Evolutionary conservation across 345 rosid genomes (phyloP).

Genomic region (Reutealis trisperma): DNA sequence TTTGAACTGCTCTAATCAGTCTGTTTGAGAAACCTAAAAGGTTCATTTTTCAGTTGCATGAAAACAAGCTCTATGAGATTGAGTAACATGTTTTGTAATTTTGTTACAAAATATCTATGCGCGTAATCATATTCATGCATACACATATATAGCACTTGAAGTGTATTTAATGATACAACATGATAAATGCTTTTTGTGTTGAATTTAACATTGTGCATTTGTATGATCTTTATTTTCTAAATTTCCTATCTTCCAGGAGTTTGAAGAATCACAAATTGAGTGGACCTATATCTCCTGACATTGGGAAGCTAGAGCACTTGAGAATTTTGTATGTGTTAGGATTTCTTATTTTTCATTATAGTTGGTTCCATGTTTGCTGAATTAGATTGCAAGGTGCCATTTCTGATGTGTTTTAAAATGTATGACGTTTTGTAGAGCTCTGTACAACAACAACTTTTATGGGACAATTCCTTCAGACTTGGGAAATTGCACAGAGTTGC

Average conservation of each 20-base stretch:
- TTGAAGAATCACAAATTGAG: constrained; percentile 74
- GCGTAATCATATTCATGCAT: background rate
- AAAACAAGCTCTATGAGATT: background rate
- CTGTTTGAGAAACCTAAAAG: background rate
- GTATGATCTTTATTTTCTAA: background rate
- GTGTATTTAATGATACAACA: background rate
- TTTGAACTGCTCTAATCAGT: no score
- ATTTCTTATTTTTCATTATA: constrained; percentile 21
- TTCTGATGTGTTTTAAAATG: constrained; percentile 29
- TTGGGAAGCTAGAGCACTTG: constrained; percentile 79
- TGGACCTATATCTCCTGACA: constrained; percentile 81
- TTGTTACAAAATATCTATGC: background rate
- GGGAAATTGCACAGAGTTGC: constrained; percentile 85
- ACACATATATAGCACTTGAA: background rate
- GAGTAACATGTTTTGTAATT: no score
- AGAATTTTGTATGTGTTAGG: constrained; percentile 60
- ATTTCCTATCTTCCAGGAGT: constrained; percentile 51
- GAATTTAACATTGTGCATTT: background rate
- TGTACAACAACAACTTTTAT: constrained; percentile 77
- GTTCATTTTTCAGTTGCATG: background rate
- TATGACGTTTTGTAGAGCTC: constrained; percentile 53
- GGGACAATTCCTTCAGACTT: constrained; percentile 81
- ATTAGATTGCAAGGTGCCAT: constrained; percentile 10
- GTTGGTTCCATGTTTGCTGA: constrained; percentile 7
- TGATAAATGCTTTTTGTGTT: background rate